phyloP scores from a whole-genome alignment of 495 filamentous ascomycete species.

The Penicillium verhagenii region DNA sequence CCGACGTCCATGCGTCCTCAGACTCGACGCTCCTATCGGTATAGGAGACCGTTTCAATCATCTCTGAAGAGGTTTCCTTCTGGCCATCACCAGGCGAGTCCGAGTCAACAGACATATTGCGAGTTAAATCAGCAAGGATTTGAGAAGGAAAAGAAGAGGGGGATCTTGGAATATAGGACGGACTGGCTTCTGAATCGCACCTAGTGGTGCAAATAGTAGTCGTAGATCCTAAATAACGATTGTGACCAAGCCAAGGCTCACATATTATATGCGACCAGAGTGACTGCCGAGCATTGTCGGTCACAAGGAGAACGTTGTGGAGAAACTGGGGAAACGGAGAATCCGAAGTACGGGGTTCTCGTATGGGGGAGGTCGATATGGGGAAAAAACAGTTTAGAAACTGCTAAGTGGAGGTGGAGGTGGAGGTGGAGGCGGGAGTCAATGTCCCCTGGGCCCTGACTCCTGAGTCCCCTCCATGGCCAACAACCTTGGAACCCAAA shows the following conservation, averaged over 20 bases:
- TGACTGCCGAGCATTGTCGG: neutral
- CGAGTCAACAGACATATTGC: neutral
- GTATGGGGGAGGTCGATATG: too few relatives aligned
- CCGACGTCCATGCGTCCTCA: conserved; percentile 2
- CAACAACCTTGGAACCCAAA: too few relatives aligned
- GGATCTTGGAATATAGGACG: too few relatives aligned
- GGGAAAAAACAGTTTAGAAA: too few relatives aligned
- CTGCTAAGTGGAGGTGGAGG: conserved; percentile 9
- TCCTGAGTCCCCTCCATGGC: too few relatives aligned
- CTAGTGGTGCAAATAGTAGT: too few relatives aligned
- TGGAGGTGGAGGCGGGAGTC: too few relatives aligned
- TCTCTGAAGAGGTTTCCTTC: neutral
- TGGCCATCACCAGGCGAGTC: neutral
- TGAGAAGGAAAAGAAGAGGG: too few relatives aligned
- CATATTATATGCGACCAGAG: neutral
- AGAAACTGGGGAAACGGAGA: conserved; percentile 1
- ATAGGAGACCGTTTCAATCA: neutral
- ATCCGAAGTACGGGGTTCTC: neutral
- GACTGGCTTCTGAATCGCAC: too few relatives aligned
- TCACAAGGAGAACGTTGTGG: neutral
- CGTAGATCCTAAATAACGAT: neutral
- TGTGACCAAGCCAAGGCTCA: neutral
- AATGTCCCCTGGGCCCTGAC: too few relatives aligned
- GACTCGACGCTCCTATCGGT: neutral
- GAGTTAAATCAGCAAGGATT: too few relatives aligned